Base-by-base conservation (phyloP, 306 rosid species). In the Vicia sativa region DNA sequence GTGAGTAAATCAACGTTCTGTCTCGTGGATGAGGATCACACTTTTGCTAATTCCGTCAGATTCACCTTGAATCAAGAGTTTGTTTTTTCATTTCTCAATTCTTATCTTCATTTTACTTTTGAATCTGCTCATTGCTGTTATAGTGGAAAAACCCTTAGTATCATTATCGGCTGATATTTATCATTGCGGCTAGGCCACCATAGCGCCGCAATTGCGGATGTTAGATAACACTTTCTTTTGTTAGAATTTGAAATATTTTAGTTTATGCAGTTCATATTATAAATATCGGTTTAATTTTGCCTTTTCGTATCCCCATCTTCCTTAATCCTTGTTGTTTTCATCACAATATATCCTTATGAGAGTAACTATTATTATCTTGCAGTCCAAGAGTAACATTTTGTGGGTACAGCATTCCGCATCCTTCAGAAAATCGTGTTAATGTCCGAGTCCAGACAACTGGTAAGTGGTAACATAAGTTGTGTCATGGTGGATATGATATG, bases 381-480 rank as follows among this genome's bases (percentile, higher is more conserved):
- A 85, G 91, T 67, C 95, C 91, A 58, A 80, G 92, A 73, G 84
- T 81, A 59, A 49, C 84, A 64, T 92, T 87, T 65, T 72, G 81
- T 53, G 98, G 96, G 12, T 86, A 89, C 77, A 92, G 86, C 92
- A 92, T 87, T 74, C 96, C 98, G 65, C 96, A 92, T 82, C 98
- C 91, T 46, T 92, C 91, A 25, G 95, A 92, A 7, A 89, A 86
- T 63, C 84, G 78, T 37, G 98, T 89, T 72, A 92, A 92, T 67
- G 75, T 87, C 54, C 82, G 96, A 78, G 82, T 89, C 64, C 92
- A 89, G 66, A 86, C 96, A 42, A 92, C 91, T 44, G 91, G 98
- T 89, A 42, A 92, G 88, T 54, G 88, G 91, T 86, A 79, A 77
- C 9, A 28, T 49, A 28, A 49, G 39, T 21, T n/a, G n/a, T 37